phyloP scores from a whole-genome alignment of 2,329 filamentous ascomycete genomes.

The Aspergillus ochraceus region DNA sequence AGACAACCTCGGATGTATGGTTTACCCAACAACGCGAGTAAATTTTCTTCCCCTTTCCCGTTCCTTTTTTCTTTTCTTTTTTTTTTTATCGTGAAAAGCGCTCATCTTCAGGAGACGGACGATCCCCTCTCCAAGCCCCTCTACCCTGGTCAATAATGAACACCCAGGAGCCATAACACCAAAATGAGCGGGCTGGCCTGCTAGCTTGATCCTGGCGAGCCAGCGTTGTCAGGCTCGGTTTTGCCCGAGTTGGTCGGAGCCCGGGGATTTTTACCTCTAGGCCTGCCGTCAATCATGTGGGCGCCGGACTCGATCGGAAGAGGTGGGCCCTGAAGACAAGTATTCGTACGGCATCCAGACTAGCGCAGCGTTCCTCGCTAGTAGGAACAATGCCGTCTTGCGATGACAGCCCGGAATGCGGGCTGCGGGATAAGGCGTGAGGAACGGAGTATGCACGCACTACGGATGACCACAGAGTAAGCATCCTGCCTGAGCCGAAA shows the following conservation, averaged over 20 bases:
- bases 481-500: background rate
- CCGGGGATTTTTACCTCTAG: background rate
- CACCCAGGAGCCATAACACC: background rate
- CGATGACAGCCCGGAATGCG: background rate
- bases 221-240: background rate
- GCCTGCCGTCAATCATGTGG: slow-evolving; percentile 2
- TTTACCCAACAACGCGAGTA: background rate
- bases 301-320: background rate
- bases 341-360: background rate
- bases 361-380: background rate
- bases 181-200: background rate
- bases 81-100: background rate
- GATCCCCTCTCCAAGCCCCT: background rate
- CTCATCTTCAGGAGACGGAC: background rate
- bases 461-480: background rate
- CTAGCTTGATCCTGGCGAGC: background rate
- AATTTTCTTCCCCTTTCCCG: background rate
- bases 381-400: too few species aligned
- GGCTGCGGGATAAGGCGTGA: background rate
- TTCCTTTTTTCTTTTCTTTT: background rate
- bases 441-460: background rate
- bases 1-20: too few species aligned
- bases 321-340: background rate
- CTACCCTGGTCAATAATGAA: background rate
- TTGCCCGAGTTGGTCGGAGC: slow-evolving; percentile 1